Evolutionary conservation across 768 basidiomycete genomes (phyloP).

Genomic region (Dacryopinax spathularia): DNA sequence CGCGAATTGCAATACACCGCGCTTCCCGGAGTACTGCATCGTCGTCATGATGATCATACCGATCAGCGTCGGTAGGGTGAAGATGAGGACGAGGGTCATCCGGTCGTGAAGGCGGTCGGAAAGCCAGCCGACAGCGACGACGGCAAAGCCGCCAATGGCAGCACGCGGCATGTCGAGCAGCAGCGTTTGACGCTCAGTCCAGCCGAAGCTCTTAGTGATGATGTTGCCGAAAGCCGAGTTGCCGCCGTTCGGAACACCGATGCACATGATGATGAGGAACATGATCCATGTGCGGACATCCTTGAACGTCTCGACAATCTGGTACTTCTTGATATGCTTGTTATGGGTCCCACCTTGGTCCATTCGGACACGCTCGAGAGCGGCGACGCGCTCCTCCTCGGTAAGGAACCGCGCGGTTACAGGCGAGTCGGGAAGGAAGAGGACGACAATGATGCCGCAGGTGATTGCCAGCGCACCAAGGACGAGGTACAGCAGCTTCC

Average conservation of each 20-base stretch:
- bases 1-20: constrained; percentile 43
- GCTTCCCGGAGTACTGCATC: constrained; percentile 33
- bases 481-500: constrained; percentile 47
- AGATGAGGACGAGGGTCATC: constrained; percentile 1
- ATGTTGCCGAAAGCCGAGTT: constrained; percentile 6
- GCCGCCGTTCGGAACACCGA: constrained; percentile 7
- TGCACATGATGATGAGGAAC: constrained; percentile 7
- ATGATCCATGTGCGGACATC: constrained; percentile 43
- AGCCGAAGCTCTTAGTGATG: constrained; percentile 12
- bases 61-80: constrained; percentile 25
- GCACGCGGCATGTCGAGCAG: constrained; percentile 9
- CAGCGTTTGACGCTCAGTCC: constrained; percentile 2
- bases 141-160: constrained; percentile 7
- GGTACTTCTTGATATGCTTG: constrained; percentile 43
- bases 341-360: constrained; percentile 49
- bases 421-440: constrained; percentile 53
- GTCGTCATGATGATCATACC: constrained; percentile 41
- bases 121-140: background rate
- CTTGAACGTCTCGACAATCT: constrained; percentile 40
- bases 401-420: constrained; percentile 44
- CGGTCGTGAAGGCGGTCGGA: background rate
- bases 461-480: constrained; percentile 49
- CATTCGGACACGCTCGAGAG: constrained; percentile 49
- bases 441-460: constrained; percentile 39
- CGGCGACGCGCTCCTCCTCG: constrained; percentile 46